Evolutionary conservation across 2,329 filamentous ascomycete genomes (phyloP).

Genomic region (Ophiostoma sp.): DNA sequence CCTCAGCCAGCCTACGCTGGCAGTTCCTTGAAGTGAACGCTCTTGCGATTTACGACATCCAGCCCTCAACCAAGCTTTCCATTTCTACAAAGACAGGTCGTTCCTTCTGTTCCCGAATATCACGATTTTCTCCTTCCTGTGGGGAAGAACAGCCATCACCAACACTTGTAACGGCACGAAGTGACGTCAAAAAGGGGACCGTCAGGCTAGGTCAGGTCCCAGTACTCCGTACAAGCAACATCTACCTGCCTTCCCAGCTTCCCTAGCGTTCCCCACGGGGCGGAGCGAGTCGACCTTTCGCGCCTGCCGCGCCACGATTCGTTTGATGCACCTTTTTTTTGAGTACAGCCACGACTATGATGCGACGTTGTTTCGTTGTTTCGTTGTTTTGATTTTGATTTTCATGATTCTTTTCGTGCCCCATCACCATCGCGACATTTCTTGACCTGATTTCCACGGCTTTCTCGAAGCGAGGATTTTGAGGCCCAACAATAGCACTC

Average conservation of each 20-base stretch:
- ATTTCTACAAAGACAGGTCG: no score
- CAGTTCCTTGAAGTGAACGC: not conserved
- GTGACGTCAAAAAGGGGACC: not conserved
- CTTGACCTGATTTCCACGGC: not conserved
- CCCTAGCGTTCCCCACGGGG: not conserved
- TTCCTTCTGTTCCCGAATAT: not conserved
- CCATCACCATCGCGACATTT: not conserved
- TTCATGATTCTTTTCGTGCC: not conserved
- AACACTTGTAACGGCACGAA: not conserved
- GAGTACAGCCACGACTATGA: not conserved
- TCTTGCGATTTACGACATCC: not conserved
- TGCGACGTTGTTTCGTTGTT: not conserved
- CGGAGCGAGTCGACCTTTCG: conserved; percentile 1
- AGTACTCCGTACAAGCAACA: not conserved
- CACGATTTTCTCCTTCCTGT: not conserved
- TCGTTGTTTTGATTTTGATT: not conserved
- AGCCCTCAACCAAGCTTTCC: no score
- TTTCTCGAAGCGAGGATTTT: not conserved
- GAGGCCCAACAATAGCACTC: not conserved
- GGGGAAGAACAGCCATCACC: not conserved
- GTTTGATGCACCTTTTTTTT: not conserved
- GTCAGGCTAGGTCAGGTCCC: not conserved
- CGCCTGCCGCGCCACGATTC: not conserved
- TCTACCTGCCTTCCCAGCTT: no score
- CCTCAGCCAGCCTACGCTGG: no score